Evolutionary conservation across 768 basidiomycete genomes (phyloP).

Genomic region (Tylopilus vinaceipallidus): DNA sequence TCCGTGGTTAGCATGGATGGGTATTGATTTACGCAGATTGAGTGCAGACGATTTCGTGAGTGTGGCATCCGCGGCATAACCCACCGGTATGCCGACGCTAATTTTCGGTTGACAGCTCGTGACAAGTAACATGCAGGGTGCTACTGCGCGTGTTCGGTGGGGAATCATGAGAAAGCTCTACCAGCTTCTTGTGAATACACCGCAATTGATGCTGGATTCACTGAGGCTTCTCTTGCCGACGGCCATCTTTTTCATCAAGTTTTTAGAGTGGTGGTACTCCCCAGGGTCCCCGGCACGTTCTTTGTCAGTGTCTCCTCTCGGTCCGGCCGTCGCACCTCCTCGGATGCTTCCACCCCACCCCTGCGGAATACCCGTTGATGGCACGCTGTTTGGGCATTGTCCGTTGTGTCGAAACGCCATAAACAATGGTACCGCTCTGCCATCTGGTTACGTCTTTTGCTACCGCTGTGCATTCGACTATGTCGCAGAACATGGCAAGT

Average conservation of each 20-base stretch:
- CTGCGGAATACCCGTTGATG: constrained; percentile 62
- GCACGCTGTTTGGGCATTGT: constrained; percentile 73
- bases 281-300: constrained; percentile 83
- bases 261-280: constrained; percentile 99
- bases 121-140: constrained; percentile 14
- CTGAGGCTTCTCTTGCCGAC: constrained; percentile 78
- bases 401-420: constrained; percentile 73
- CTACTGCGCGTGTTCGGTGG: constrained; percentile 24
- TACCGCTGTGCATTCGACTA: constrained; percentile 88
- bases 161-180: constrained; percentile 45
- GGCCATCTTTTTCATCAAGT: constrained; percentile 93
- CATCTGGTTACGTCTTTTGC: constrained; percentile 94
- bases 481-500: constrained; percentile 72
- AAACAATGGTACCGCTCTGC: constrained; percentile 85
- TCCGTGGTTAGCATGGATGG: constrained; percentile 88
- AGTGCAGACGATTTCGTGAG: constrained; percentile 77
- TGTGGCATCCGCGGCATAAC: constrained; percentile 1
- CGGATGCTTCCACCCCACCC: constrained; percentile 73
- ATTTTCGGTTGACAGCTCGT: constrained; percentile 14
- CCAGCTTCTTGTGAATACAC: constrained; percentile 49
- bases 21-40: constrained; percentile 78
- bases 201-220: constrained; percentile 70
- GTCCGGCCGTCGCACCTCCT: constrained; percentile 75
- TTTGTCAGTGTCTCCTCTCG: constrained; percentile 58
- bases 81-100: constrained; percentile 1